Percentiles rank a stretch among this genome's conserved stretches.
phyloP scores from a whole-genome alignment of 2,329 filamentous ascomycete species.

The Colletotrichum nymphaeae region DNA sequence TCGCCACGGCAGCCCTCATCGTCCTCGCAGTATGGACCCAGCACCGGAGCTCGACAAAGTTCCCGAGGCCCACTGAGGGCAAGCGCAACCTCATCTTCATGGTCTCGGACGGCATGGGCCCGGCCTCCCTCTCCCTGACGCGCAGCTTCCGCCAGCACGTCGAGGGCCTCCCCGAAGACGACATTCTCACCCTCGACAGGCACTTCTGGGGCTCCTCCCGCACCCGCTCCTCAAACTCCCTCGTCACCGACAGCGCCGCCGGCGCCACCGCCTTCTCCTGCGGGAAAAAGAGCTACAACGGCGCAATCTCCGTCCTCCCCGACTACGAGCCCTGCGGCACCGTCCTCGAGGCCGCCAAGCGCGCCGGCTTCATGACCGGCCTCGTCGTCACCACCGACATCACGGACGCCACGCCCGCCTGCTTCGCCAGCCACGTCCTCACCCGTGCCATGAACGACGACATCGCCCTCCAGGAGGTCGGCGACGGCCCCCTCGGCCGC shows the following conservation, averaged over 20 bases:
- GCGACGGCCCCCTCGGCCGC: slow-evolving; percentile 85
- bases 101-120: slow-evolving; percentile 99
- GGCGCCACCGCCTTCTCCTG: slow-evolving; percentile 97
- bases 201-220: slow-evolving; percentile 92
- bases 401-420: slow-evolving; percentile 95
- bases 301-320: slow-evolving; percentile 90
- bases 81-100: slow-evolving; percentile 98
- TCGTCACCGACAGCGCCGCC: slow-evolving; percentile 97
- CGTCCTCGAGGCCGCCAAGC: slow-evolving; percentile 91
- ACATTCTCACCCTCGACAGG: slow-evolving; percentile 84
- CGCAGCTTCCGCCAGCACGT: slow-evolving; percentile 86
- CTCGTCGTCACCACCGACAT: slow-evolving; percentile 95
- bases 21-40: slow-evolving; percentile 82
- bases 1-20: slow-evolving; percentile 83
- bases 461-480: slow-evolving; percentile 93
- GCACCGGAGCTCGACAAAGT: slow-evolving; percentile 69
- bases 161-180: slow-evolving; percentile 76
- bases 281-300: slow-evolving; percentile 94
- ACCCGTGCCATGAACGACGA: slow-evolving; percentile 84
- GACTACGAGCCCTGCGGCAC: slow-evolving; percentile 90
- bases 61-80: slow-evolving; percentile 39
- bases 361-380: slow-evolving; percentile 90
- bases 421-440: slow-evolving; percentile 91
- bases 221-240: slow-evolving; percentile 83
- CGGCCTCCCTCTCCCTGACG: slow-evolving; percentile 88